Conservation (phyloP, 73 alveolate genomes). For the Paramecium biaurelia region DNA sequence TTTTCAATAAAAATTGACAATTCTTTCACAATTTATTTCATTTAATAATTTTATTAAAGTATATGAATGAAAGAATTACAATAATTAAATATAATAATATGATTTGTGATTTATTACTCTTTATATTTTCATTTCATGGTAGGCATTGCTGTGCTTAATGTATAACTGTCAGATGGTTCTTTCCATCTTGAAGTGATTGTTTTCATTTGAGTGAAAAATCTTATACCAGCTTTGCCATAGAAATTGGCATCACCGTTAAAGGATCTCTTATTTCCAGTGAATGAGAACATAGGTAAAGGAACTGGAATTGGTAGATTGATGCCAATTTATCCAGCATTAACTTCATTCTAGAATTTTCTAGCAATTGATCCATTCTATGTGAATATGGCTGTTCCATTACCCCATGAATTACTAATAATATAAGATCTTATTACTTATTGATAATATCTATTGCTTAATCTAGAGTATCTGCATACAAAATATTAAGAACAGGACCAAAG, state of each 20-base stretch:
- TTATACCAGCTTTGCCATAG: conserved; percentile 93
- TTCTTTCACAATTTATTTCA: conserved; percentile 29
- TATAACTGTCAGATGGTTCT: conserved; percentile 68
- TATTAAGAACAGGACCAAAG: conserved; percentile 90
- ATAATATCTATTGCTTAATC: conserved; percentile 88
- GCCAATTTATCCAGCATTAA: conserved; percentile 93
- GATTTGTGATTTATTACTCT: not conserved
- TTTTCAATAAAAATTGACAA: not conserved
- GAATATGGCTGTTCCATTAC: conserved; percentile 94
- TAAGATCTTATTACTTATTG: conserved; percentile 62
- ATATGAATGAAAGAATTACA: not conserved
- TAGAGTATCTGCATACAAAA: conserved; percentile 83
- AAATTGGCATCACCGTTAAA: conserved; percentile 92
- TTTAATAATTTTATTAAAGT: not conserved
- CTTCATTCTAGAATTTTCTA: conserved; percentile 86
- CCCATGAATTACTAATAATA: conserved; percentile 65
- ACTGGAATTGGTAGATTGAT: conserved; percentile 95
- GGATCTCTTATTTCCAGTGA: conserved; percentile 92
- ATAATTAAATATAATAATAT: not conserved
- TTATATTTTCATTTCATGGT: conserved; percentile 14
- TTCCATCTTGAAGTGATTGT: conserved; percentile 87
- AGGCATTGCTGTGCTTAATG: conserved; percentile 48
- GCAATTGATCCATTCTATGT: conserved; percentile 92
- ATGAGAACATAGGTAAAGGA: conserved; percentile 92
- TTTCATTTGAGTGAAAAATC: conserved; percentile 91